These are phyloP conservation scores for Daldinia loculata DNA, from an alignment of 495 filamentous ascomycete genomes.

Conservation along the genomic window DNA sequence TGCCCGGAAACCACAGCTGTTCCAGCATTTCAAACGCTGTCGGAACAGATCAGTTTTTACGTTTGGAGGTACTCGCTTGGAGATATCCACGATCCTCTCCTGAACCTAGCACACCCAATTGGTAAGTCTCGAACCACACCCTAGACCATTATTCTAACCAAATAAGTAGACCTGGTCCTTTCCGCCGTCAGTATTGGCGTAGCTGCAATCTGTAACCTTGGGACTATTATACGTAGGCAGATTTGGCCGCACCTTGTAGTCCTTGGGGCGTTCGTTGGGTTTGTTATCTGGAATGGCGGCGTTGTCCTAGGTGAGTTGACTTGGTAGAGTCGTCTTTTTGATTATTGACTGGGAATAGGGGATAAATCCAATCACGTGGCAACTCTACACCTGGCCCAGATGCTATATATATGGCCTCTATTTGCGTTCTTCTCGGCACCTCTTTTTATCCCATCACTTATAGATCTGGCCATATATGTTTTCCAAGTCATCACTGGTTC, in stretches of 20 bases:
- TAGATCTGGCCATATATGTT: slow-evolving; percentile 8
- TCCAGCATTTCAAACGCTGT: slow-evolving; percentile 32
- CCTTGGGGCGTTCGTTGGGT: slow-evolving; percentile 72
- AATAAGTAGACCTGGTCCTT: slow-evolving; percentile 51
- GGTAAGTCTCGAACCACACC: slow-evolving; percentile 52
- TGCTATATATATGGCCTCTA: slow-evolving; percentile 95
- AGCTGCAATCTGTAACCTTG: slow-evolving; percentile 61
- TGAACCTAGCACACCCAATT: slow-evolving; percentile 62
- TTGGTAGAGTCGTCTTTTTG: slow-evolving; percentile 16
- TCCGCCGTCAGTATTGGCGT: slow-evolving; percentile 67
- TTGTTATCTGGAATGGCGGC: slow-evolving; percentile 86
- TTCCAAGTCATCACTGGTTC: slow-evolving; percentile 2
- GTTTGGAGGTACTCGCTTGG: slow-evolving; percentile 54
- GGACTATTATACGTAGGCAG: slow-evolving; percentile 56
- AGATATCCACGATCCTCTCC: slow-evolving; percentile 71
- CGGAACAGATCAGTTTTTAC: slow-evolving; percentile 45
- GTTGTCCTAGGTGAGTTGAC: slow-evolving; percentile 80
- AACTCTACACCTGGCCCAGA: slow-evolving; percentile 86
- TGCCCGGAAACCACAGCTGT: slow-evolving; percentile 40
- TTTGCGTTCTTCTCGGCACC: slow-evolving; percentile 89
- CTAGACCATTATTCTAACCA: slow-evolving; percentile 2
- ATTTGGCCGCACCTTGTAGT: slow-evolving; percentile 74
- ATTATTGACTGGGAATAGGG: slow-evolving; percentile 55
- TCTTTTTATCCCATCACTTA: slow-evolving; percentile 61
- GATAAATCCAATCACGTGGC: slow-evolving; percentile 95